Percentiles rank a stretch among this genome's conserved stretches.
These are phyloP conservation scores for Dioszegia crocea DNA, from an alignment of 768 basidiomycete species.

Conservation along the genomic window DNA sequence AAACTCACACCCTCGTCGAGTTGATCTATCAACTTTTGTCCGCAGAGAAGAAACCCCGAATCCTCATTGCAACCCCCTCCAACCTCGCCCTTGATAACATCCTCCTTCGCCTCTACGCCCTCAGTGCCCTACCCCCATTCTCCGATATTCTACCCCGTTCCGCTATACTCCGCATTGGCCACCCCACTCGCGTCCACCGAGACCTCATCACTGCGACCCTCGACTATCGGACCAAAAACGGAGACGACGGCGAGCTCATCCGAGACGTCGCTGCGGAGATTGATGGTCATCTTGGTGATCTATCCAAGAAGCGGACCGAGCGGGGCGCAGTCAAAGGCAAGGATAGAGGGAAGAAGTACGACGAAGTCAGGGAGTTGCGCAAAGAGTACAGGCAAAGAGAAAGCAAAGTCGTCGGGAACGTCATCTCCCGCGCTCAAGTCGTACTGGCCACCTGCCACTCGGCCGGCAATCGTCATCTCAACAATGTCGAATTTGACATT, in stretches of 20 bases:
- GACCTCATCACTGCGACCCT: slow-evolving; percentile 51
- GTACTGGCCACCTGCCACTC: slow-evolving; percentile 94
- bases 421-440: slow-evolving; percentile 76
- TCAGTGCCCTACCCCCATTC: slow-evolving; percentile 18
- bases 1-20: slow-evolving; percentile 6
- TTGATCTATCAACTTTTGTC: slow-evolving; percentile 56
- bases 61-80: slow-evolving; percentile 42
- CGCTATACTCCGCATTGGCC: slow-evolving; percentile 78
- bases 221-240: slow-evolving; percentile 50
- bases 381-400: slow-evolving; percentile 95
- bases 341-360: slow-evolving; percentile 56
- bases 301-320: slow-evolving; percentile 61
- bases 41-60: slow-evolving; percentile 23
- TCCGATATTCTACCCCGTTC: slow-evolving; percentile 45
- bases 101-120: slow-evolving; percentile 64
- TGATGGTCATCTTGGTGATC: slow-evolving; percentile 60
- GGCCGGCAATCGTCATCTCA: slow-evolving; percentile 76
- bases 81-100: slow-evolving; percentile 86
- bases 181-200: slow-evolving; percentile 87
- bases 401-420: slow-evolving; percentile 72
- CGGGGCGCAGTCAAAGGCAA: slow-evolving; percentile 57
- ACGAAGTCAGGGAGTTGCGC: slow-evolving; percentile 56
- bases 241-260: slow-evolving; percentile 66
- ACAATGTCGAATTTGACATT: slow-evolving; percentile 76
- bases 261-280: slow-evolving; percentile 87